These are phyloP conservation scores for Pholiota microspora DNA, from an alignment of 768 basidiomycete species.

Conservation along the genomic window DNA sequence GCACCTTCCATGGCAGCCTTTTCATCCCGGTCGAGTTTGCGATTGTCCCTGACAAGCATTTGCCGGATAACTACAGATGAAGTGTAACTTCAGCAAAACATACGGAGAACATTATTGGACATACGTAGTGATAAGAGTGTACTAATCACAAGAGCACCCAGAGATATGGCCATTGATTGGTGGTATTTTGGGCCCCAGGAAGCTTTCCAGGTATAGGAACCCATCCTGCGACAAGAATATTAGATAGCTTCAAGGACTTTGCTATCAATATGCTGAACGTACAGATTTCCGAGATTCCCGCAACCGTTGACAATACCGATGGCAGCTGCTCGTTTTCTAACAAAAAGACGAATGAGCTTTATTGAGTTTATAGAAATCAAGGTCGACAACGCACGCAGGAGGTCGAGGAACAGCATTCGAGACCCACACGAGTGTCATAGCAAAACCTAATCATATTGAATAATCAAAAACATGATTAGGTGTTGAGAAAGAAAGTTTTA, in stretches of 20 bases:
- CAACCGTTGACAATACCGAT: conserved; percentile 62
- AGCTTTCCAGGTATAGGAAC: conserved; percentile 60
- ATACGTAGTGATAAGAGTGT: conserved; percentile 30
- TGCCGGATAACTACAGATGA: conserved; percentile 38
- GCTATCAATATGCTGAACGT: conserved; percentile 16
- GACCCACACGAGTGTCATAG: conserved; percentile 59
- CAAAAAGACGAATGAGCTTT: neutral
- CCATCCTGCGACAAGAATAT: conserved; percentile 37
- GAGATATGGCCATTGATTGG: conserved; percentile 54
- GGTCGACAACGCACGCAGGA: conserved; percentile 31
- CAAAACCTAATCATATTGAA: conserved; percentile 28
- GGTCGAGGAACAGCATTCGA: conserved; percentile 60
- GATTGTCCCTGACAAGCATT: conserved; percentile 53
- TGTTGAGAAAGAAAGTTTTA: neutral
- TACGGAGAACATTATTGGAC: neutral
- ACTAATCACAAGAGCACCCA: conserved; percentile 33
- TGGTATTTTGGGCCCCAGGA: conserved; percentile 64
- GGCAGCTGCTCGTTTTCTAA: conserved; percentile 49
- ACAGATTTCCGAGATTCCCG: conserved; percentile 59
- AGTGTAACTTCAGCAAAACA: neutral
- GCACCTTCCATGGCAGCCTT: conserved; percentile 40
- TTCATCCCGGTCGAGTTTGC: conserved; percentile 48
- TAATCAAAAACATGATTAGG: neutral
- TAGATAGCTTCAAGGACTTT: neutral
- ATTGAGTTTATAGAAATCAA: neutral